Base-by-base conservation (phyloP, 1,284 basidiomycete species). In the Gomphus bonarii region DNA sequence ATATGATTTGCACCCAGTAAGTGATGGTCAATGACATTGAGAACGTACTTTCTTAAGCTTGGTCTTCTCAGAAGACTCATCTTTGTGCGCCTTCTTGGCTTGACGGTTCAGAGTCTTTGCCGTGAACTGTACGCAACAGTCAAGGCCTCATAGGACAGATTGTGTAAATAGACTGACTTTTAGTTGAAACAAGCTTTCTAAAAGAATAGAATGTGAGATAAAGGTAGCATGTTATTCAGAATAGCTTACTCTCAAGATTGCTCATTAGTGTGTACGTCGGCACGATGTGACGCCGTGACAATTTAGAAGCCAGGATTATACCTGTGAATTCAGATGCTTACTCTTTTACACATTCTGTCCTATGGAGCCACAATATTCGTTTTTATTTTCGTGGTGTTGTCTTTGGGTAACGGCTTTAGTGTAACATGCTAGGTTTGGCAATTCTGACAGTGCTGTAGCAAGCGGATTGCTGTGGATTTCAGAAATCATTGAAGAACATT, bases 61-160 rank as follows among this genome's bases (percentile, higher is more conserved):
- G 58, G 84, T 65, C 72, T 93, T 95, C 75, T 97, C 94, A 0
- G 79, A 66, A 22, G 75, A 78, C 73, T 97, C 94, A 67, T 97
- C 94, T 68, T 95, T 97, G 72, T 91, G 84, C 0, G 94, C 93
- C 70, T 97, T 97, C 78, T 91, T 94, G 11, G 95, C 91, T 72
- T 97, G 94, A 56, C 89, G 80, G 66, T 80, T 88, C 31, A 97
- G 79, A 49, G 88, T 83, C 81, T 97, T 97, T 61, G 94, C 92
- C 20, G 94, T 97, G 75, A 97, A 97, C 93, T 97, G 67, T 28
- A 57, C 56, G 42, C 50, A 36, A 22, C 31, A 36, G 46, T 31
- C 18, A 22, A 38, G 51, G 25, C 3, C 10, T 43, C n/a, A 42
- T 33, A 28, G 42, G 30, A 25, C 55, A 38, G 30, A 33, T 54